phyloP scores from a whole-genome alignment of 2,329 filamentous ascomycete species.

The Penicillium olsonii region DNA sequence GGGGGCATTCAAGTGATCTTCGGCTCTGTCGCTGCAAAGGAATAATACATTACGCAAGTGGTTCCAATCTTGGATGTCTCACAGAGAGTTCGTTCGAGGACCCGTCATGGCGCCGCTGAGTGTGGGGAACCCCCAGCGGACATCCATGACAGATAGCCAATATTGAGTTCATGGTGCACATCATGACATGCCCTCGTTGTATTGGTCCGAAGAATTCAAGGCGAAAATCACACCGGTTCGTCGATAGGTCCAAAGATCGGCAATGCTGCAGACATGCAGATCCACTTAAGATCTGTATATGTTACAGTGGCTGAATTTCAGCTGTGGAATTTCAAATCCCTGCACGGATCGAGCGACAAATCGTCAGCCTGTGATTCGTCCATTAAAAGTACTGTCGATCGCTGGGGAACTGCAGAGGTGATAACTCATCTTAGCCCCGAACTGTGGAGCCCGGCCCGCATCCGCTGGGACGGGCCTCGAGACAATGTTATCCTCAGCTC shows the following conservation, averaged over 20 bases:
- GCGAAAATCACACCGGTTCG: neutral
- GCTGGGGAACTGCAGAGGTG: neutral
- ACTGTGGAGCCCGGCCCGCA: constrained; percentile 3
- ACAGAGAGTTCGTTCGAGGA: neutral
- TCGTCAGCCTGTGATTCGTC: neutral
- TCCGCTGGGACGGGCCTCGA: constrained; percentile 2
- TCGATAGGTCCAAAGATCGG: neutral
- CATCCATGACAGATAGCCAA: neutral
- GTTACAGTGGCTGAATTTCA: neutral
- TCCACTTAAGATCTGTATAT: neutral
- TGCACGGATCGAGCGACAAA: neutral
- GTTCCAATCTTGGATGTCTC: neutral
- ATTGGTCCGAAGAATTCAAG: neutral
- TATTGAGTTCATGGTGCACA: neutral
- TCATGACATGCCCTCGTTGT: neutral
- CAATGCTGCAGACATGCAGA: neutral
- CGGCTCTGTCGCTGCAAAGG: neutral
- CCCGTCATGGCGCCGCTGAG: neutral
- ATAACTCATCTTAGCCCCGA: constrained; percentile 4
- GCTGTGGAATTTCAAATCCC: neutral
- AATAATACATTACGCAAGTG: neutral
- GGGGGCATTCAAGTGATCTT: neutral
- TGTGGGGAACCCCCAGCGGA: neutral
- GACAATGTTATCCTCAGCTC: no score
- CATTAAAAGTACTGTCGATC: neutral